A percentile compares a stretch with the other conserved stretches of the same genome.
phyloP scores from a whole-genome alignment of 2,329 filamentous ascomycete genomes.

The Blastomyces parvus region DNA sequence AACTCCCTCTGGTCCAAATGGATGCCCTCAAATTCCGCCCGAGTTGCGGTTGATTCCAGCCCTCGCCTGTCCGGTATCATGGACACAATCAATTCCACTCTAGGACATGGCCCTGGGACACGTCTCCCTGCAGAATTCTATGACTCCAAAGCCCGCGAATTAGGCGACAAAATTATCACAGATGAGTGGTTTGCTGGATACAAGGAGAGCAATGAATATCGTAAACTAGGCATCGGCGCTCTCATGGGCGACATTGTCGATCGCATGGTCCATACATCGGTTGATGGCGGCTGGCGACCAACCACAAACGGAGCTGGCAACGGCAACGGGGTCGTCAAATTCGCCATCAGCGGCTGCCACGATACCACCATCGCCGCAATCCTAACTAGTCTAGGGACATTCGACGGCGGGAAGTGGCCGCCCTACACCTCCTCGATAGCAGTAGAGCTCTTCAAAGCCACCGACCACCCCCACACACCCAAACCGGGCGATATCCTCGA shows the following conservation, averaged over 20 bases:
- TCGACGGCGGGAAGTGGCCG: constrained; percentile 67
- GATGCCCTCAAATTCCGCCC: constrained; percentile 63
- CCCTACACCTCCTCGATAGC: constrained; percentile 90
- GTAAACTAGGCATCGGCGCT: constrained; percentile 75
- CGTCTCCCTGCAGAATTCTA: constrained; percentile 80
- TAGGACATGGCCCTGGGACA: constrained; percentile 73
- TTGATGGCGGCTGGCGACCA: constrained; percentile 49
- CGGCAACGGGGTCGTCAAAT: constrained; percentile 51
- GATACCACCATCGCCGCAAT: constrained; percentile 83
- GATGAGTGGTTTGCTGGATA: constrained; percentile 95
- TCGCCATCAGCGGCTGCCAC: constrained; percentile 78
- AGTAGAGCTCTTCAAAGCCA: constrained; percentile 71
- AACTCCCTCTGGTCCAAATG: constrained; percentile 69
- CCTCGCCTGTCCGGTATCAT: constrained; percentile 82
- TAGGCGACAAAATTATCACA: constrained; percentile 63
- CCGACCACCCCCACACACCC: constrained; percentile 18
- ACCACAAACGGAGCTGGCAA: constrained; percentile 45
- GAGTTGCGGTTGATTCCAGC: constrained; percentile 71
- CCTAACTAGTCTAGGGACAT: constrained; percentile 69
- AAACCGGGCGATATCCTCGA: constrained; percentile 18
- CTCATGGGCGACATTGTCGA: constrained; percentile 75
- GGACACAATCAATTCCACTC: constrained; percentile 85
- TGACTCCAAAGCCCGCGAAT: constrained; percentile 58
- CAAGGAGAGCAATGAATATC: constrained; percentile 73
- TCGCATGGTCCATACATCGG: constrained; percentile 57